phyloP scores from a whole-genome alignment of 2,329 filamentous ascomycete species.

The Arthrobotrys sinensis region DNA sequence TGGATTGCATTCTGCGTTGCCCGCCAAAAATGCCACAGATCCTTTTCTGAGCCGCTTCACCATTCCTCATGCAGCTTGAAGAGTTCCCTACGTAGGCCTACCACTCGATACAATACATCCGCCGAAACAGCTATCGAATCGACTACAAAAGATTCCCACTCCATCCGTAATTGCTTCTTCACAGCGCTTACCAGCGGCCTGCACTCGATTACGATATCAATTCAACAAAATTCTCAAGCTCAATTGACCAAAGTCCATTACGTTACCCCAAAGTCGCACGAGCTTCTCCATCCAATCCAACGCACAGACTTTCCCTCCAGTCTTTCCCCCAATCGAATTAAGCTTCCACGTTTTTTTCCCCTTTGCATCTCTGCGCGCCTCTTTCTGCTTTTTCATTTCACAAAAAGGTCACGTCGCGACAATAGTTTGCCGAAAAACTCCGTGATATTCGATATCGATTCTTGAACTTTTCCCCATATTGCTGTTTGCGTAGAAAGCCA shows the following conservation, averaged over 20 bases:
- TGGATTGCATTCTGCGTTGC: slow-evolving; percentile 17
- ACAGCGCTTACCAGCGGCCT: slow-evolving; percentile 50
- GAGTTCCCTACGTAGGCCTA: slow-evolving; percentile 58
- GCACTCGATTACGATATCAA: slow-evolving; percentile 13
- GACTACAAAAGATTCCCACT: slow-evolving; percentile 17
- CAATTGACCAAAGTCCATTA: slow-evolving; percentile 11
- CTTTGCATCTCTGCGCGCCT: slow-evolving; percentile 23
- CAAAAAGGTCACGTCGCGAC: slow-evolving; percentile 6
- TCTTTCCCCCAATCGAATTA: slow-evolving; percentile 33
- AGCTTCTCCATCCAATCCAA: slow-evolving; percentile 32
- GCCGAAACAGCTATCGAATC: slow-evolving; percentile 6
- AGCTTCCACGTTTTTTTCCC: slow-evolving; percentile 38
- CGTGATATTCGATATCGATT: slow-evolving; percentile 8
- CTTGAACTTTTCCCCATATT: background rate
- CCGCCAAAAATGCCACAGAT: slow-evolving; percentile 43
- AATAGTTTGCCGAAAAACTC: background rate
- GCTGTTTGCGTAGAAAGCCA: background rate
- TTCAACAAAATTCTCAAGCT: slow-evolving; percentile 29
- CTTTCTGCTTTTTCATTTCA: slow-evolving; percentile 16
- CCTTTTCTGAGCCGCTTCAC: slow-evolving; percentile 27
- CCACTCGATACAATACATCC: background rate
- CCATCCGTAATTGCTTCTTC: slow-evolving; percentile 41
- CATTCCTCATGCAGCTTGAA: slow-evolving; percentile 48
- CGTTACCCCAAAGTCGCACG: slow-evolving; percentile 28
- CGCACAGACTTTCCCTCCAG: slow-evolving; percentile 38